Percentiles rank a stretch among this genome's conserved stretches.
Evolutionary conservation across 2,329 filamentous ascomycete genomes (phyloP).

Genomic region (Fusarium cicatricum): DNA sequence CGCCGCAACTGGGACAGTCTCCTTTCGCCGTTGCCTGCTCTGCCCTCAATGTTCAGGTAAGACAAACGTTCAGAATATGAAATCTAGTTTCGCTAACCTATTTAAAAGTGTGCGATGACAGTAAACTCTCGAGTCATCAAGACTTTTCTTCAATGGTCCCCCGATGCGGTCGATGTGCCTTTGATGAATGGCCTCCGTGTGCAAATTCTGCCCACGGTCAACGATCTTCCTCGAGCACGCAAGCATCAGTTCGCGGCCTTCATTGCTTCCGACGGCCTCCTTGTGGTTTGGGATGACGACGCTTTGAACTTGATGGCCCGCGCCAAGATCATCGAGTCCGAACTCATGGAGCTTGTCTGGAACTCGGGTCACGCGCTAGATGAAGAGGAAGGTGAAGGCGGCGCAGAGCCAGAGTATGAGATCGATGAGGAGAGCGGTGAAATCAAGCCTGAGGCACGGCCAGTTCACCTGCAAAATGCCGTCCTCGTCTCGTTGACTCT

Average conservation of each 20-base stretch:
- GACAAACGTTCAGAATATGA: slow-evolving; percentile 23
- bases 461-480: slow-evolving; percentile 75
- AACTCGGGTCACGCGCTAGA: slow-evolving; percentile 65
- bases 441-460: slow-evolving; percentile 68
- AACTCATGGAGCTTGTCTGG: slow-evolving; percentile 82
- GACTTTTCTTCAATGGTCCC: slow-evolving; percentile 77
- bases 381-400: slow-evolving; percentile 59
- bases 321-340: slow-evolving; percentile 76
- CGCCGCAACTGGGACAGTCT: slow-evolving; percentile 69
- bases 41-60: slow-evolving; percentile 75
- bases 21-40: slow-evolving; percentile 70
- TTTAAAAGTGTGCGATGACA: slow-evolving; percentile 75
- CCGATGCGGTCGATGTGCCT: slow-evolving; percentile 77
- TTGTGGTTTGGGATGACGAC: slow-evolving; percentile 87
- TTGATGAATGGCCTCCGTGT: slow-evolving; percentile 79
- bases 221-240: slow-evolving; percentile 73
- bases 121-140: slow-evolving; percentile 83
- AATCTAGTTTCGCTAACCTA: not conserved
- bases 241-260: slow-evolving; percentile 86
- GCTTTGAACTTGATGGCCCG: slow-evolving; percentile 73
- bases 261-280: slow-evolving; percentile 72
- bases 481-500: slow-evolving; percentile 73
- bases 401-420: slow-evolving; percentile 58
- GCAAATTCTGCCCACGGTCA: slow-evolving; percentile 76
- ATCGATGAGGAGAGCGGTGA: slow-evolving; percentile 78